phyloP scores from a whole-genome alignment of 2,329 filamentous ascomycete species.

The Catunica adiposa region DNA sequence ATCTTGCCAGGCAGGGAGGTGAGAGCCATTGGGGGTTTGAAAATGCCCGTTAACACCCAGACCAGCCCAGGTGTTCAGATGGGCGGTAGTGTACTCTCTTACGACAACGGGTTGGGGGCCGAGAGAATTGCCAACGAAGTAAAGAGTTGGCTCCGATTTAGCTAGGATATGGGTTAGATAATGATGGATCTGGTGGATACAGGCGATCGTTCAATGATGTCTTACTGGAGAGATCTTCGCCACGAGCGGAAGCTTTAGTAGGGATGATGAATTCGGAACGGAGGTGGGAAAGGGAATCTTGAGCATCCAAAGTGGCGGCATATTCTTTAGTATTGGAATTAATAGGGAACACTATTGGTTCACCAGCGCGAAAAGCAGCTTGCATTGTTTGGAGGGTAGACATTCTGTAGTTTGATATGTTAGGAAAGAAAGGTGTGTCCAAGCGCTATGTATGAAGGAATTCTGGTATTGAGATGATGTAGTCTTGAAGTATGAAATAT shows the following conservation, averaged over 20 bases:
- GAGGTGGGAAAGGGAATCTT: conserved; percentile 43
- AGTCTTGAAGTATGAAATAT: too few species aligned
- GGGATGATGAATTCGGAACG: conserved; percentile 64
- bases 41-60: conserved; percentile 81
- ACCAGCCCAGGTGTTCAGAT: conserved; percentile 68
- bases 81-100: conserved; percentile 47
- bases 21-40: conserved; percentile 46
- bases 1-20: conserved; percentile 57
- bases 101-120: conserved; percentile 63
- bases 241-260: conserved; percentile 48
- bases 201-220: conserved; percentile 1
- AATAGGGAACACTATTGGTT: background rate
- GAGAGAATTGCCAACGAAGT: conserved; percentile 81
- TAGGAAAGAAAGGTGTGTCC: too few species aligned
- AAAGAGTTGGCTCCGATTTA: conserved; percentile 36
- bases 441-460: too few species aligned
- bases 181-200: background rate
- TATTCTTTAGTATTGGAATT: conserved; percentile 31
- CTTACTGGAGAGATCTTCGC: conserved; percentile 27
- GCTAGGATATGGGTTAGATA: background rate
- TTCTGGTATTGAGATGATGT: too few species aligned
- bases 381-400: background rate
- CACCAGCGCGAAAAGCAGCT: background rate
- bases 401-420: background rate
- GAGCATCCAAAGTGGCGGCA: conserved; percentile 37